phyloP scores from a whole-genome alignment of 2,329 filamentous ascomycete genomes.

The Lomentospora prolificans region DNA sequence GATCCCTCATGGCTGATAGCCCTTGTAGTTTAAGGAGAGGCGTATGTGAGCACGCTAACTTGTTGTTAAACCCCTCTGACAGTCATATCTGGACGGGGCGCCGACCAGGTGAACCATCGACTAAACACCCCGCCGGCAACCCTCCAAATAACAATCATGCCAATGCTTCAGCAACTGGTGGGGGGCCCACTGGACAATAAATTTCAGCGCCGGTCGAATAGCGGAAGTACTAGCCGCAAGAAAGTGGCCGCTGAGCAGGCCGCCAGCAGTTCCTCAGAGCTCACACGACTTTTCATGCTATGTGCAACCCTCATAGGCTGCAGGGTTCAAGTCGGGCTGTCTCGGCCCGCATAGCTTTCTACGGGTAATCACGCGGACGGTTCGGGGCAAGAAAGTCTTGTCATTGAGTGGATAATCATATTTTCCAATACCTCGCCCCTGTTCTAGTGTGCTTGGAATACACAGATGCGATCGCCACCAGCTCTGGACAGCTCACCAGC shows the following conservation, averaged over 20 bases:
- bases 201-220: background rate
- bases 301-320: background rate
- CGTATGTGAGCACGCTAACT: constrained; percentile 10
- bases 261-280: background rate
- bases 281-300: background rate
- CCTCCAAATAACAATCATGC: background rate
- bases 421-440: no score
- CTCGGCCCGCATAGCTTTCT: background rate
- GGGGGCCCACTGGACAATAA: background rate
- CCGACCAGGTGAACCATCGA: constrained; percentile 12
- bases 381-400: background rate
- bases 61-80: background rate
- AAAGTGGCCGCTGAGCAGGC: background rate
- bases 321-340: background rate
- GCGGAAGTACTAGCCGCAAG: background rate
- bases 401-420: background rate
- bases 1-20: background rate
- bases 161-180: background rate
- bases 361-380: background rate
- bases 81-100: constrained; percentile 26
- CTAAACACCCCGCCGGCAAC: background rate
- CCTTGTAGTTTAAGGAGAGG: background rate
- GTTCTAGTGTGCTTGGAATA: no score
- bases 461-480: no score
- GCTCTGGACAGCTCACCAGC: no score